Percentiles rank a stretch among this genome's conserved stretches.
Conservation (phyloP, 1,284 basidiomycete species). For the Microbotryum saponariae region DNA sequence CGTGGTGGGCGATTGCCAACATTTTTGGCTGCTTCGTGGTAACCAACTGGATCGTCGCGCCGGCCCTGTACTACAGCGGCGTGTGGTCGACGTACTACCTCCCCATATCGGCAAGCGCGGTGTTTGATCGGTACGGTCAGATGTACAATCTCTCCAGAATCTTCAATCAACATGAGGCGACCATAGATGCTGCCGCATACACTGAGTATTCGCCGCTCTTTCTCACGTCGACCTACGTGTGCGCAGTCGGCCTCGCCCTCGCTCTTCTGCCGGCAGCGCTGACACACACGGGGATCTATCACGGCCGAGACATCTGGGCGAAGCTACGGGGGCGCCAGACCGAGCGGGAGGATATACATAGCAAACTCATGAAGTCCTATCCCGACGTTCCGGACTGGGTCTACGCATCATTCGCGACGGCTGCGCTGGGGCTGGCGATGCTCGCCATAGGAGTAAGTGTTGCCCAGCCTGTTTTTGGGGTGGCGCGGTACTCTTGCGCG, state of each 20-base stretch:
- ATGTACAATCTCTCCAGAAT: constrained; percentile 69
- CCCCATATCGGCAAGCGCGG: constrained; percentile 65
- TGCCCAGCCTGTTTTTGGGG: not conserved
- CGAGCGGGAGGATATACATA: constrained; percentile 90
- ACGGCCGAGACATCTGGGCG: constrained; percentile 67
- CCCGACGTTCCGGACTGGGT: constrained; percentile 91
- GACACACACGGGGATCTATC: constrained; percentile 80
- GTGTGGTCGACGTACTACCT: constrained; percentile 61
- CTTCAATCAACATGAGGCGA: constrained; percentile 52
- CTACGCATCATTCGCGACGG: constrained; percentile 61
- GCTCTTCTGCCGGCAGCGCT: constrained; percentile 74
- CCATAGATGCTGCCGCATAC: constrained; percentile 71
- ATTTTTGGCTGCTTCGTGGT: constrained; percentile 77
- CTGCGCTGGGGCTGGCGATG: constrained; percentile 66
- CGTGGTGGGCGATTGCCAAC: constrained; percentile 97
- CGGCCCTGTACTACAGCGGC: constrained; percentile 85
- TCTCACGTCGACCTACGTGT: constrained; percentile 75
- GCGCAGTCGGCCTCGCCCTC: constrained; percentile 85
- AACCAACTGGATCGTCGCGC: constrained; percentile 85
- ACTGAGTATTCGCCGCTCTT: constrained; percentile 79
- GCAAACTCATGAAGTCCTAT: constrained; percentile 89
- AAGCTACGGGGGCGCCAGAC: constrained; percentile 63
- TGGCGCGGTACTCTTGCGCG: not conserved
- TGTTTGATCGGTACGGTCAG: constrained; percentile 74
- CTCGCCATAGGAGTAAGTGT: constrained; percentile 62